Conservation (phyloP, 2,329 filamentous ascomycete species). For the Colletotrichum musicola region DNA sequence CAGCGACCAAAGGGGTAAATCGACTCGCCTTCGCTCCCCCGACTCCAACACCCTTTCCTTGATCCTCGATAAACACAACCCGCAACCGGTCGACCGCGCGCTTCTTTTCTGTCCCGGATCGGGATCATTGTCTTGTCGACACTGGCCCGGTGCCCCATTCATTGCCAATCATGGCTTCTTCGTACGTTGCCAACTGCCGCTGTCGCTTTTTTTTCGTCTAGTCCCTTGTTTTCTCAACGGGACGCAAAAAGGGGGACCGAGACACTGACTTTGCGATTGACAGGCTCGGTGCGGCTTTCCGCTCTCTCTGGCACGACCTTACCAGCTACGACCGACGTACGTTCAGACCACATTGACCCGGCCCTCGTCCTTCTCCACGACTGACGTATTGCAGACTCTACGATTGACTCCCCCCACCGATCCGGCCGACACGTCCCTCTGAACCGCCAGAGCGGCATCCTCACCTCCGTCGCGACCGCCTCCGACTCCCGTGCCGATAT, state of each 20-base stretch:
- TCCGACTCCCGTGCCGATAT: slow-evolving; percentile 90
- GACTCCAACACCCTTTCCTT: slow-evolving; percentile 10
- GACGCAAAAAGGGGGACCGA: slow-evolving; percentile 29
- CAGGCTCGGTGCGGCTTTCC: slow-evolving; percentile 79
- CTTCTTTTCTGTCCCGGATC: slow-evolving; percentile 24
- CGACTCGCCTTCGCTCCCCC: slow-evolving; percentile 18
- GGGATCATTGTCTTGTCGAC: slow-evolving; percentile 31
- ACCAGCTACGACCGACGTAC: slow-evolving; percentile 77
- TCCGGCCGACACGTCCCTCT: slow-evolving; percentile 91
- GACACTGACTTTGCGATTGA: slow-evolving; percentile 36
- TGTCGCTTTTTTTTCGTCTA: slow-evolving; percentile 3
- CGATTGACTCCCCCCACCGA: slow-evolving; percentile 92
- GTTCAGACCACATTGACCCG: slow-evolving; percentile 44
- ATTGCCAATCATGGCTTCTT: slow-evolving; percentile 41
- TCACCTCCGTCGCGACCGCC: slow-evolving; percentile 91
- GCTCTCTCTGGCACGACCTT: slow-evolving; percentile 95
- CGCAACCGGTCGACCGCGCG: slow-evolving; percentile 35
- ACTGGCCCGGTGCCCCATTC: slow-evolving; percentile 27
- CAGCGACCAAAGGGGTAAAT: slow-evolving; percentile 38
- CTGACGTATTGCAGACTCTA: slow-evolving; percentile 76
- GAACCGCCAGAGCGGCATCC: slow-evolving; percentile 82
- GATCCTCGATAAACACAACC: slow-evolving; percentile 17
- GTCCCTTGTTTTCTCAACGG: slow-evolving; percentile 20
- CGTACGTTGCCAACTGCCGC: slow-evolving; percentile 33
- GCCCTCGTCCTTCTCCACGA: background rate